Percentiles rank a stretch among this genome's conserved stretches.
phyloP scores from a whole-genome alignment of 2,329 filamentous ascomycete species.

The Botryotinia narcissicola region DNA sequence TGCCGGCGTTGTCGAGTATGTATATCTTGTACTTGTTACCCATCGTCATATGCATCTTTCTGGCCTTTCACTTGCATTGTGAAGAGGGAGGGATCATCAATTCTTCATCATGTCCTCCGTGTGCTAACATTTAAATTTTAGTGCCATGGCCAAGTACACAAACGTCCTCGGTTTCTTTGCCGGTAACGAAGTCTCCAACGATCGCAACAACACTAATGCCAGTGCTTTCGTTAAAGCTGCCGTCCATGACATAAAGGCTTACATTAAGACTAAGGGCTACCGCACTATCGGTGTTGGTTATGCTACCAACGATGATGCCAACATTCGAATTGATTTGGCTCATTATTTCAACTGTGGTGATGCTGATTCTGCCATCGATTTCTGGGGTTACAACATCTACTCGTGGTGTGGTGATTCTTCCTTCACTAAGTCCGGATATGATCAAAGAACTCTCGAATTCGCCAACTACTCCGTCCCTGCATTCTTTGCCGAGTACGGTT shows the following conservation, averaged over 20 bases:
- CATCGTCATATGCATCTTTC: not conserved
- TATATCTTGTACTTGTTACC: not conserved
- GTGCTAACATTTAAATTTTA: conserved; percentile 4
- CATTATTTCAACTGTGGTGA: conserved; percentile 93
- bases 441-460: conserved; percentile 82
- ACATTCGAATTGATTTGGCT: conserved; percentile 77
- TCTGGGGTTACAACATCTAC: conserved; percentile 99
- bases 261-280: conserved; percentile 79
- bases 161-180: conserved; percentile 98
- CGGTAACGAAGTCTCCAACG: conserved; percentile 95
- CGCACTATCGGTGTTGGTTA: conserved; percentile 87
- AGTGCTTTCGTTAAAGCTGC: conserved; percentile 97
- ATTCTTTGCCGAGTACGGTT: conserved; percentile 99
- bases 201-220: conserved; percentile 80
- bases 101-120: not conserved
- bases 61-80: not conserved
- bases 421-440: conserved; percentile 75
- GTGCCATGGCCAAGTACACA: conserved; percentile 70
- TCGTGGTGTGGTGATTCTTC: conserved; percentile 92
- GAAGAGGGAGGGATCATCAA: no score
- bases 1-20: conserved; percentile 70
- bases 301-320: conserved; percentile 87
- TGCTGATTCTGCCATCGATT: conserved; percentile 71
- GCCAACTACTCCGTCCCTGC: conserved; percentile 84
- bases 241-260: conserved; percentile 91